Evolutionary conservation across 192 early-diverging fungal genomes (phyloP).

Genomic region (Backusella psychrophila): DNA sequence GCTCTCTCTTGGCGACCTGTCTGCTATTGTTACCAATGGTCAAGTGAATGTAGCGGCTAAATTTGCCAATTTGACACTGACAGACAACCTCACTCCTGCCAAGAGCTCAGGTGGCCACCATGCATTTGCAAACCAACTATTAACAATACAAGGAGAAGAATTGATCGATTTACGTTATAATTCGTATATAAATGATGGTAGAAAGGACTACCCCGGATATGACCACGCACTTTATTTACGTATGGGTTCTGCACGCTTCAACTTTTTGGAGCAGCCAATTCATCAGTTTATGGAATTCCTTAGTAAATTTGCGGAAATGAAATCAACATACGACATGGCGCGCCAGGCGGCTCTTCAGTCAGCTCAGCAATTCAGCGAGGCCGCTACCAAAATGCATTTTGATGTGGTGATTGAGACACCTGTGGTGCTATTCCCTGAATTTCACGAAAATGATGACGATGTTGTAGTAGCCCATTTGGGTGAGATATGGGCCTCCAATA

Average conservation of each 20-base stretch:
- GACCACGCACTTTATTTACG: constrained; percentile 73
- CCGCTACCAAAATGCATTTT: constrained; percentile 79
- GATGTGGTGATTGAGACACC: constrained; percentile 85
- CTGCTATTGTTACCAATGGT: constrained; percentile 57
- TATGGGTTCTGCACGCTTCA: constrained; percentile 79
- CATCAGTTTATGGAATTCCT: constrained; percentile 72
- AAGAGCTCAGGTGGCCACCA: neutral
- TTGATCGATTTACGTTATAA: constrained; percentile 88
- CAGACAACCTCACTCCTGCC: constrained; percentile 50
- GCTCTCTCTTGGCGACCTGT: constrained; percentile 71
- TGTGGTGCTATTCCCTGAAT: constrained; percentile 75
- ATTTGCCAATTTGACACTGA: constrained; percentile 68
- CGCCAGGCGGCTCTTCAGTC: constrained; percentile 77
- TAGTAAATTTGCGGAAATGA: constrained; percentile 86
- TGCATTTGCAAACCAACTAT: constrained; percentile 34
- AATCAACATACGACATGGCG: constrained; percentile 84
- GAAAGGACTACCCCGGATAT: constrained; percentile 75
- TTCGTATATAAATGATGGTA: constrained; percentile 56
- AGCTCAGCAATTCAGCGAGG: constrained; percentile 75
- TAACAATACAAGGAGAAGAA: constrained; percentile 86
- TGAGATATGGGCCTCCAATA: constrained; percentile 80
- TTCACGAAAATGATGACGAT: constrained; percentile 54
- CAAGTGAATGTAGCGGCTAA: constrained; percentile 64
- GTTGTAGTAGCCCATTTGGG: constrained; percentile 80
- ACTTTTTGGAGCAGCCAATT: constrained; percentile 77